Percentiles rank a stretch among this genome's conserved stretches.
Conservation (phyloP, 192 early-diverging fungal species). For the Coemansia sp. region DNA sequence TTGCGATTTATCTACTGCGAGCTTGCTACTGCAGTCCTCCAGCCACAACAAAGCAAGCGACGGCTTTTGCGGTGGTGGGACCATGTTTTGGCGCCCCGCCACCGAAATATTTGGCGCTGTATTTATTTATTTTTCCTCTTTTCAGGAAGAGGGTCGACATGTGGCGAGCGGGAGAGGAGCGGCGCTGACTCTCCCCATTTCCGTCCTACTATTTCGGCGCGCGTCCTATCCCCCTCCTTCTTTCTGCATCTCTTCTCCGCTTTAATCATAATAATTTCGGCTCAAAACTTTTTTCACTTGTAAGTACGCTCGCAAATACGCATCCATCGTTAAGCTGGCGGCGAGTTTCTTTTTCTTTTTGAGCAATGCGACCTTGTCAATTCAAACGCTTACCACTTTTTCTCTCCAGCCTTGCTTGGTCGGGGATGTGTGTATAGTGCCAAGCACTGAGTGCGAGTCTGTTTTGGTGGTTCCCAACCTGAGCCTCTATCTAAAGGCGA, state of each 20-base stretch:
- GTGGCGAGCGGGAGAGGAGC: background rate
- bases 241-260: constrained; percentile 18
- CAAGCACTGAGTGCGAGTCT: background rate
- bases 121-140: background rate
- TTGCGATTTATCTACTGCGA: background rate
- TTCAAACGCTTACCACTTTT: background rate
- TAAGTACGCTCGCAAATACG: background rate
- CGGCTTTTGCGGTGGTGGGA: background rate
- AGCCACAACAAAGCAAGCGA: background rate
- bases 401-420: background rate
- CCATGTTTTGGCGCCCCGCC: constrained; percentile 5
- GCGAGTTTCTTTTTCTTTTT: background rate
- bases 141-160: constrained; percentile 1
- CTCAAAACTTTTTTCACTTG: constrained; percentile 2
- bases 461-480: background rate
- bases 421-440: background rate
- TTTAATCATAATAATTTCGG: constrained; percentile 10
- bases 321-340: background rate
- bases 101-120: background rate
- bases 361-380: background rate
- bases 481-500: background rate
- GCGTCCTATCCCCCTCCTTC: background rate
- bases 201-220: background rate
- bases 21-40: background rate
- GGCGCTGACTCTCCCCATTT: background rate